Conservation (phyloP, 192 early-diverging fungal genomes). For the Coemansia sp. region DNA sequence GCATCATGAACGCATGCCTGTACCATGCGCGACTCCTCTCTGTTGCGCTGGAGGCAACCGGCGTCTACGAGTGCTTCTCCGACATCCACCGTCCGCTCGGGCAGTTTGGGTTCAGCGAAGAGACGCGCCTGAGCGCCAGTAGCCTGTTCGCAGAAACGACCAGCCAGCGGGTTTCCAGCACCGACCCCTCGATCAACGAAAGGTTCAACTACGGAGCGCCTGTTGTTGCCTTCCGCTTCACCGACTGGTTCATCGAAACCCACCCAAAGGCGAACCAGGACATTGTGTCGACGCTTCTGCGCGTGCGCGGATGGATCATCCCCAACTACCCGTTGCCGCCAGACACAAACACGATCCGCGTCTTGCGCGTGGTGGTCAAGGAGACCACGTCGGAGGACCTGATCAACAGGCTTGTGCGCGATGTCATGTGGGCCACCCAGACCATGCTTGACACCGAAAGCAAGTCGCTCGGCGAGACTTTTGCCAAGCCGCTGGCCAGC, state of each 20-base stretch:
- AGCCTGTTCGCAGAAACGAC: conserved; percentile 15
- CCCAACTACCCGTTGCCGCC: conserved; percentile 74
- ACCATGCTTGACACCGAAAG: conserved; percentile 44
- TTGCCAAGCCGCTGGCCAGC: conserved; percentile 29
- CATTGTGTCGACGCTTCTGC: conserved; percentile 59
- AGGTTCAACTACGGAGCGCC: conserved; percentile 59
- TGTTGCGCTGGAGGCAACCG: conserved; percentile 56
- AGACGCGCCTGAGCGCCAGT: conserved; percentile 25
- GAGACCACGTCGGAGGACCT: conserved; percentile 59
- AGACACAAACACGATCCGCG: conserved; percentile 44
- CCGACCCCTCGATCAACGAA: conserved; percentile 30
- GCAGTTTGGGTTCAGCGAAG: conserved; percentile 40
- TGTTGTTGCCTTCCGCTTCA: conserved; percentile 65
- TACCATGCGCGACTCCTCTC: conserved; percentile 61
- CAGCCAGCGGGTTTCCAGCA: conserved; percentile 7
- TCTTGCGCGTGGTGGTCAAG: conserved; percentile 69
- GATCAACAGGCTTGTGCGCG: conserved; percentile 53
- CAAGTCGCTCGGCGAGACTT: conserved; percentile 38
- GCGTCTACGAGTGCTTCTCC: conserved; percentile 63
- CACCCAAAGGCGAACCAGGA: conserved; percentile 62
- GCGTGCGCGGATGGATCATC: conserved; percentile 73
- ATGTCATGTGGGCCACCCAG: conserved; percentile 58
- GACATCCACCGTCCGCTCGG: conserved; percentile 63
- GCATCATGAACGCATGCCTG: conserved; percentile 66
- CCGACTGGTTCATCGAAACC: conserved; percentile 53